Conservation (phyloP, 2,329 filamentous ascomycete species). For the Colletotrichum sp. region DNA sequence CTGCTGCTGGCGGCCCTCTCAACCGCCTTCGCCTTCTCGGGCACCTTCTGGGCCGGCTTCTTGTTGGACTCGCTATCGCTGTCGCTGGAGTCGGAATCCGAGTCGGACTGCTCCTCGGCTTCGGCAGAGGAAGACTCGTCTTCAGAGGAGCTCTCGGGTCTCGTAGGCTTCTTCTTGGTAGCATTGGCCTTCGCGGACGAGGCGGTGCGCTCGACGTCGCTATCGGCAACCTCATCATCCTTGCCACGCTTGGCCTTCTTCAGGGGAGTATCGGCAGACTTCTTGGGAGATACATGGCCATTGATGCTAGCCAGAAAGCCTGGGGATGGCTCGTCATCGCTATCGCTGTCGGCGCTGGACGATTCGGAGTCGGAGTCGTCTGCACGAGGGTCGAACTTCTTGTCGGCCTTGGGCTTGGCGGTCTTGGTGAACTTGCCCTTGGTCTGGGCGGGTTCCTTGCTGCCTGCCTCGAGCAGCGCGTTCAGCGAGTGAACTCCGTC, state of each 20-base stretch:
- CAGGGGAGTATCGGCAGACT: constrained; percentile 5
- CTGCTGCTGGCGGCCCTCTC: background rate
- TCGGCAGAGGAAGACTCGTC: constrained; percentile 24
- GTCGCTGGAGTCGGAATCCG: constrained; percentile 27
- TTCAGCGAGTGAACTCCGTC: constrained; percentile 19
- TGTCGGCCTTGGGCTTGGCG: constrained; percentile 23
- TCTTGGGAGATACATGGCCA: constrained; percentile 5
- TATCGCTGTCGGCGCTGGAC: constrained; percentile 27
- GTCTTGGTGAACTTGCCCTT: constrained; percentile 2
- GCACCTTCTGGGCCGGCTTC: constrained; percentile 21
- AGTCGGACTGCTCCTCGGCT: constrained; percentile 26
- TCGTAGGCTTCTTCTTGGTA: constrained; percentile 27
- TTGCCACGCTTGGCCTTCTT: constrained; percentile 29
- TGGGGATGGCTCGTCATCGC: background rate
- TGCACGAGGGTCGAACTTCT: constrained; percentile 21
- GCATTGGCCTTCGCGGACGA: constrained; percentile 20
- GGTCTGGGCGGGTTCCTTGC: background rate
- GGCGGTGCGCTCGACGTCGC: constrained; percentile 42
- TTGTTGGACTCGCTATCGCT: constrained; percentile 29
- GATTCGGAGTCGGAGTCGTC: constrained; percentile 24
- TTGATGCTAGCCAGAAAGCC: constrained; percentile 7
- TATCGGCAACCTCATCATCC: constrained; percentile 46
- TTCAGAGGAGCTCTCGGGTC: constrained; percentile 21
- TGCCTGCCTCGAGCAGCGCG: constrained; percentile 12
- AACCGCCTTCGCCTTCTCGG: constrained; percentile 19